phyloP scores from a whole-genome alignment of 1,139 yeast genomes.

The Sugiyamaella neomexicana region DNA sequence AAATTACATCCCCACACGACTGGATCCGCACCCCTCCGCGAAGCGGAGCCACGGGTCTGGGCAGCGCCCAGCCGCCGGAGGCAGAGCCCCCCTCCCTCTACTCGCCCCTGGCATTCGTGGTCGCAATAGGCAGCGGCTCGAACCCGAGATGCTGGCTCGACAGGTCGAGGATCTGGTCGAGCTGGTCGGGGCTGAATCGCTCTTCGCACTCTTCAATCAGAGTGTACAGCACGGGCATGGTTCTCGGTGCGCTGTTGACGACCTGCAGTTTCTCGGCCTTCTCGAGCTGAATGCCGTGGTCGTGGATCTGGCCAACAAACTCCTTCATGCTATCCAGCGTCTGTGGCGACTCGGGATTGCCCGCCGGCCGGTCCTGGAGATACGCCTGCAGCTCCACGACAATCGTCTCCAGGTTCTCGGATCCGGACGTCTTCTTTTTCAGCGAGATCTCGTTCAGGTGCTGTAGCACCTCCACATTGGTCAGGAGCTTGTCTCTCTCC shows the following conservation, averaged over 20 bases:
- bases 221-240: slow-evolving; percentile 74
- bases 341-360: slow-evolving; percentile 41
- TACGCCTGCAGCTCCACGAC: slow-evolving; percentile 59
- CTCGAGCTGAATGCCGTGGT: slow-evolving; percentile 61
- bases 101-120: slow-evolving; percentile 11
- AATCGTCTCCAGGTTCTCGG: slow-evolving; percentile 56
- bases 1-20: too few relatives aligned
- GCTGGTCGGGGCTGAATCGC: slow-evolving; percentile 64
- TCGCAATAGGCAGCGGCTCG: slow-evolving; percentile 29
- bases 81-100: background rate
- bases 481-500: slow-evolving; percentile 61
- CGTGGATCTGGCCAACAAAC: slow-evolving; percentile 47
- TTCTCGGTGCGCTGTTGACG: slow-evolving; percentile 73
- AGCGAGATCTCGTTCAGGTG: slow-evolving; percentile 58
- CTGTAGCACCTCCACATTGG: slow-evolving; percentile 69
- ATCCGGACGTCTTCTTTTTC: slow-evolving; percentile 30
- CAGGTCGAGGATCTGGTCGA: slow-evolving; percentile 25
- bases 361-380: slow-evolving; percentile 50
- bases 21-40: background rate
- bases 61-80: slow-evolving; percentile 3
- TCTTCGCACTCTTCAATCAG: slow-evolving; percentile 91
- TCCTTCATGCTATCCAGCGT: slow-evolving; percentile 51
- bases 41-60: background rate
- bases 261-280: slow-evolving; percentile 85
- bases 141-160: slow-evolving; percentile 24